Conservation (phyloP, 495 filamentous ascomycete species). For the Xylaria intraflava region DNA sequence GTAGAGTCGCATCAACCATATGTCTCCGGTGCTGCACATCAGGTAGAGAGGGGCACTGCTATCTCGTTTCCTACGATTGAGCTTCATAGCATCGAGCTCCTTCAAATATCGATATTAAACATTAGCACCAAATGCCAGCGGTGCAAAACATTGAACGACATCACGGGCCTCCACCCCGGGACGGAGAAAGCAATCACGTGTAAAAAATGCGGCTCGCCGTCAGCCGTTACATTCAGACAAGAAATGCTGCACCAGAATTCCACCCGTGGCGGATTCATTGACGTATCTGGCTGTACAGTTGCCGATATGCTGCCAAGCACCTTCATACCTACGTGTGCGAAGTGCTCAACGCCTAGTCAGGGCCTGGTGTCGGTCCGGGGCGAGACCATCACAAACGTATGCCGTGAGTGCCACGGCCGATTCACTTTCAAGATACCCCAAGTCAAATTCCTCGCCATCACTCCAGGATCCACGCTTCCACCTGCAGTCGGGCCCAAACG, state of each 20-base stretch:
- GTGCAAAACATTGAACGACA: slow-evolving; percentile 71
- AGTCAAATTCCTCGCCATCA: slow-evolving; percentile 71
- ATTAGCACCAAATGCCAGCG: slow-evolving; percentile 76
- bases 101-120: slow-evolving; percentile 63
- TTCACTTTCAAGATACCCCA: slow-evolving; percentile 80
- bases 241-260: slow-evolving; percentile 74
- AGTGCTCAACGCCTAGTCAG: slow-evolving; percentile 66
- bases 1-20: slow-evolving; percentile 34
- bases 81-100: slow-evolving; percentile 72
- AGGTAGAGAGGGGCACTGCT: slow-evolving; percentile 58
- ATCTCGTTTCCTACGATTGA: slow-evolving; percentile 79
- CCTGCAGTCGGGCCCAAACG: slow-evolving; percentile 42
- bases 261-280: slow-evolving; percentile 73
- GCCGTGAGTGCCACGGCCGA: slow-evolving; percentile 73
- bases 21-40: slow-evolving; percentile 35
- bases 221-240: slow-evolving; percentile 63
- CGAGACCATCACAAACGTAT: slow-evolving; percentile 69
- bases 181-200: slow-evolving; percentile 47
- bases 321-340: slow-evolving; percentile 75
- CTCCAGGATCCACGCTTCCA: slow-evolving; percentile 40
- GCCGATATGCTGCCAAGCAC: slow-evolving; percentile 76
- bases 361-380: slow-evolving; percentile 68
- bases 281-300: slow-evolving; percentile 70
- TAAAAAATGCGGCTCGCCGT: slow-evolving; percentile 67
- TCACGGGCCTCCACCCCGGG: slow-evolving; percentile 54